These are phyloP conservation scores for Blakeslea trispora DNA, from an alignment of 371 early-diverging fungal species.

Conservation along the genomic window DNA sequence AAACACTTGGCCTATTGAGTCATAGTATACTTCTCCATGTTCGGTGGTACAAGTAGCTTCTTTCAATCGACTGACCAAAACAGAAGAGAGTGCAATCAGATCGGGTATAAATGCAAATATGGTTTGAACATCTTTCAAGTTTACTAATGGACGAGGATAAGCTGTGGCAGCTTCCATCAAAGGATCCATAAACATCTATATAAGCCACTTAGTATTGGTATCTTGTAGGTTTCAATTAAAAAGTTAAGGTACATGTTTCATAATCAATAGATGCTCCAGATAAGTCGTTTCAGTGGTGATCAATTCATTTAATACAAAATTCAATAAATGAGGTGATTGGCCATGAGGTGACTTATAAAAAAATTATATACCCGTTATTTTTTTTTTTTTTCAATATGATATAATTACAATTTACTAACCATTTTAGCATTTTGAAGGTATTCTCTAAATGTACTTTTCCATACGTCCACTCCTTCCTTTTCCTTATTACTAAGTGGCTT, in stretches of 20 bases:
- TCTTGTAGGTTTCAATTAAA: not conserved
- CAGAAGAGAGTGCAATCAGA: conserved; percentile 41
- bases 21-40: conserved; percentile 17
- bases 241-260: conserved; percentile 43
- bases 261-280: conserved; percentile 41
- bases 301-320: conserved; percentile 46
- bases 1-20: conserved; percentile 44
- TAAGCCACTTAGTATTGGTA: not conserved
- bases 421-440: conserved; percentile 14
- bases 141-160: conserved; percentile 38
- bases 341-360: conserved; percentile 15
- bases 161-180: conserved; percentile 38
- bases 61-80: conserved; percentile 33
- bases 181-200: conserved; percentile 55
- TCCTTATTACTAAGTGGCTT: conserved; percentile 10
- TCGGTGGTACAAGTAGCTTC: conserved; percentile 25
- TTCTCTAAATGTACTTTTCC: conserved; percentile 15
- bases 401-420: conserved; percentile 10
- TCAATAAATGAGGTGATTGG: conserved; percentile 37
- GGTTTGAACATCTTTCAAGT: conserved; percentile 36
- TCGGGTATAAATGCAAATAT: conserved; percentile 51
- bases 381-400: not conserved
- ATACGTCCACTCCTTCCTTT: conserved; percentile 20
- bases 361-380: not conserved
- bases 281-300: conserved; percentile 52